Base-by-base conservation (phyloP, 352 stramenopile species). In the Peronosclerospora sorghi region DNA sequence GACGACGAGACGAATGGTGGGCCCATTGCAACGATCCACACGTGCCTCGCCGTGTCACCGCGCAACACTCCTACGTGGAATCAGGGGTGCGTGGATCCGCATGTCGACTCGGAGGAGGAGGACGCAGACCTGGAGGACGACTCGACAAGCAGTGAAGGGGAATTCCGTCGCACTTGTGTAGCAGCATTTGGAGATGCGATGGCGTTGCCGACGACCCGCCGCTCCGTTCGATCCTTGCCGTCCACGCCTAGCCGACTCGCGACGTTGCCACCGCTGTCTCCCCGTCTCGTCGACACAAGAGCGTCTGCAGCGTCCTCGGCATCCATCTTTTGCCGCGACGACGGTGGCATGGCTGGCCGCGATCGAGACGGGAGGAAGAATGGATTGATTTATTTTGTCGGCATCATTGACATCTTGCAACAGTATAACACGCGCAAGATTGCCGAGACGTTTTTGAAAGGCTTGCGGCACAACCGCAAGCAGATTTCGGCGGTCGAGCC, bases 331-430 rank as follows among this genome's bases (percentile, higher is more conserved):
- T 83, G 72, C 55, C 71, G 76, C 32, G 72, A 89, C 36, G 62
- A 83, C 14, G 77, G 77, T 21, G 77, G 77, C 19, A 81, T 89
- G 41, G 82, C 66, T 40, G 77, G 73, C 5, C 66, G 72, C 29
- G 70, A 81, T 18, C 62, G 61, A 12, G 43, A 70, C 35, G 71
- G 73, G 4, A 62, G 64, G 32, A 83, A 83, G 65, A 88, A 84
- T 50, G 76, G 76, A 2, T 81, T 73, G 13, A 70, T 95, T 24
- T 96, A 96, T 49, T 96, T 93, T 63, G 53, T 92, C 32, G 85
- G 88, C 18, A 72, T 97, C 30, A 97, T 97, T 45, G 89, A 97
- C 54, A 96, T 97, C 35, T 35, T 97, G 36, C 87, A 96, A 66
- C 80, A 95, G 54, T 97, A 95, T 65, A 97, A 96, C 56, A 77